Base-by-base conservation (phyloP, 805 yeast genomes). In the Brettanomyces sp. region DNA sequence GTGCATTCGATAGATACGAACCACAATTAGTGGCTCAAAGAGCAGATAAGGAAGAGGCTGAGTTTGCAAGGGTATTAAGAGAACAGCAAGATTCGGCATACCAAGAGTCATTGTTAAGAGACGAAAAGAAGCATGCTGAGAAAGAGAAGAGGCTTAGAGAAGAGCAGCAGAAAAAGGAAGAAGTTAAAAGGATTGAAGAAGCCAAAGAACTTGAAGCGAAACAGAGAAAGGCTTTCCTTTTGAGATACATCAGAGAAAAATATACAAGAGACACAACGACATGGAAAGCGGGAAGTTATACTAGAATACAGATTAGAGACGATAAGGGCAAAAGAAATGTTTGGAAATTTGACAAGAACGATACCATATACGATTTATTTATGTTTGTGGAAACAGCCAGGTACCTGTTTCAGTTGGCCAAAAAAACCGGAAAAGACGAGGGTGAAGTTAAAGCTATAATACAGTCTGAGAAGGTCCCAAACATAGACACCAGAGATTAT, bases 51-150 rank as follows among this genome's bases (percentile, higher is more conserved):
- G 72, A 78, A 47, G 86, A 83, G 48, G 65, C 78, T 43, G 76
- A 74, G 39, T 61, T 73, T 49, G 71, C 81, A 34, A 77, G 88
- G 55, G 65, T 74, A 28, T 64, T 85, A 18, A 73, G 78, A 52
- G 73, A 76, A 52, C 72, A 77, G 50, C 93, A 85, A 59, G 88
- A 84, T 52, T 65, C 68, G 42, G 87, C 86, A 18, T 85, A 79
- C 56, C 72, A 77, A 52, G 74, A 71, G 49, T 79, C 88, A 0
- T 63, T 85, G 43, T 64, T 72, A 34, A 69, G 66, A 41, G 93
- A 85, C 61, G 70, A 67, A 52, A 52, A 69, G 38, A 79, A 81
- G 55, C 75, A 74, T 55, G 62, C 69, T 36, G 67, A 73, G 49
- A 74, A 70, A 51, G 58, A 63, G 41, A 52, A 52, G 36, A 50